phyloP scores from a whole-genome alignment of 805 yeast genomes.

The Phaffomyces antillensis region DNA sequence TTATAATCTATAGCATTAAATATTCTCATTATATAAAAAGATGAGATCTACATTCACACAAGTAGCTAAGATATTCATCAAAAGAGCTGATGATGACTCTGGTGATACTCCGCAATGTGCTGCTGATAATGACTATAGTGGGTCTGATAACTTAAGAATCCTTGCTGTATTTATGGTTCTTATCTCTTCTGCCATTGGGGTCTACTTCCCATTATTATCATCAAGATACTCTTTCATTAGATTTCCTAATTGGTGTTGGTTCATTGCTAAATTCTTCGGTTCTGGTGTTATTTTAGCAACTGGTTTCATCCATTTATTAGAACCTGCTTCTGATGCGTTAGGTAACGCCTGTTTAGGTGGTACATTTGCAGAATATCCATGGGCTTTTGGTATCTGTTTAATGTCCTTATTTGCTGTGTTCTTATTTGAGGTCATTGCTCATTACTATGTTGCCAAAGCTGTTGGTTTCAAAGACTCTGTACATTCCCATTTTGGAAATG shows the following conservation, averaged over 20 bases:
- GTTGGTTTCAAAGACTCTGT: slow-evolving; percentile 20
- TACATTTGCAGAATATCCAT: slow-evolving; percentile 46
- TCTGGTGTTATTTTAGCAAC: slow-evolving; percentile 82
- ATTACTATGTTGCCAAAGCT: slow-evolving; percentile 32
- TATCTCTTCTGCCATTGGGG: slow-evolving; percentile 49
- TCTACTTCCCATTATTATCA: slow-evolving; percentile 56
- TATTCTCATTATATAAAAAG: too few relatives aligned
- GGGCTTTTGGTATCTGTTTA: slow-evolving; percentile 48
- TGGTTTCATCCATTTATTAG: slow-evolving; percentile 66
- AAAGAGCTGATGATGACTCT: slow-evolving; percentile 20
- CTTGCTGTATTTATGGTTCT: slow-evolving; percentile 58
- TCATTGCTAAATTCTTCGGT: slow-evolving; percentile 69
- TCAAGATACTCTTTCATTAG: slow-evolving; percentile 51
- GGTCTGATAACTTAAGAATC: slow-evolving; percentile 37
- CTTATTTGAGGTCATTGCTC: slow-evolving; percentile 41
- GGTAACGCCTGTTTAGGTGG: slow-evolving; percentile 56
- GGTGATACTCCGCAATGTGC: slow-evolving; percentile 27
- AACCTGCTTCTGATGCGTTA: slow-evolving; percentile 60
- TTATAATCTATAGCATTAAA: too few relatives aligned
- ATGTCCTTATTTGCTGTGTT: slow-evolving; percentile 39
- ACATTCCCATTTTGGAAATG: slow-evolving; percentile 51
- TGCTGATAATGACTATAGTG: slow-evolving; percentile 37
- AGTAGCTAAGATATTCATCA: slow-evolving; percentile 9
- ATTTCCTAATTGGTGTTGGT: slow-evolving; percentile 56
- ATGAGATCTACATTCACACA: slow-evolving; percentile 8